Evolutionary conservation across 371 early-diverging fungal species (phyloP).

Genomic region (Nematocida sp.): DNA sequence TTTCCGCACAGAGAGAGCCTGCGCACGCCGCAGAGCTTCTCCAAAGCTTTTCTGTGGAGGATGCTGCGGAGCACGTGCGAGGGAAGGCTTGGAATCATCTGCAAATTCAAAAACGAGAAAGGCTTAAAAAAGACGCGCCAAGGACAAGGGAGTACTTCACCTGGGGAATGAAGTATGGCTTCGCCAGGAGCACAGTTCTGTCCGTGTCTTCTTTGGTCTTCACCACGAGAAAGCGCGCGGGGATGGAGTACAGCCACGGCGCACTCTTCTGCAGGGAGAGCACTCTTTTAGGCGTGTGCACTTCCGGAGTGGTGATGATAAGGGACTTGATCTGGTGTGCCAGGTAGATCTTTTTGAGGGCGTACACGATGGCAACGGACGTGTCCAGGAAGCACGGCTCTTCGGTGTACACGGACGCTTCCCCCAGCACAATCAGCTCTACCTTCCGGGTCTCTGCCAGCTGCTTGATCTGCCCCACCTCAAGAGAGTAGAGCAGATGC

Average conservation of each 20-base stretch:
- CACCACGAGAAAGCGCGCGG: conserved; percentile 2
- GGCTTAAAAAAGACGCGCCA: too few relatives aligned
- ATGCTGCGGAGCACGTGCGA: conserved; percentile 18
- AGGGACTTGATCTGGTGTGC: background rate
- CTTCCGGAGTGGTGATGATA: background rate
- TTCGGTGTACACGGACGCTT: too few relatives aligned
- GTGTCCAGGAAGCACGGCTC: too few relatives aligned
- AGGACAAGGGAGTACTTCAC: too few relatives aligned
- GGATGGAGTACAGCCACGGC: conserved; percentile 16
- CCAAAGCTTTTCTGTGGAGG: background rate
- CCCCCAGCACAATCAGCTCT: too few relatives aligned
- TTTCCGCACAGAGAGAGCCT: conserved; percentile 5
- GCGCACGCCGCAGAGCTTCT: background rate
- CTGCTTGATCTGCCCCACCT: too few relatives aligned
- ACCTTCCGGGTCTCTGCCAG: too few relatives aligned
- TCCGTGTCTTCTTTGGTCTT: background rate
- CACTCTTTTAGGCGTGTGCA: background rate
- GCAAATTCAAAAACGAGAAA: too few relatives aligned
- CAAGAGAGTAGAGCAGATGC: too few relatives aligned
- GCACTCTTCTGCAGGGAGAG: background rate
- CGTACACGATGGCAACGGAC: background rate
- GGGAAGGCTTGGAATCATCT: too few relatives aligned
- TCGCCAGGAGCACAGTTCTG: background rate
- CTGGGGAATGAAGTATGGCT: too few relatives aligned
- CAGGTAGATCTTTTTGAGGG: background rate